Evolutionary conservation across 2,329 filamentous ascomycete species (phyloP).

Genomic region (Metarhizium sp.): DNA sequence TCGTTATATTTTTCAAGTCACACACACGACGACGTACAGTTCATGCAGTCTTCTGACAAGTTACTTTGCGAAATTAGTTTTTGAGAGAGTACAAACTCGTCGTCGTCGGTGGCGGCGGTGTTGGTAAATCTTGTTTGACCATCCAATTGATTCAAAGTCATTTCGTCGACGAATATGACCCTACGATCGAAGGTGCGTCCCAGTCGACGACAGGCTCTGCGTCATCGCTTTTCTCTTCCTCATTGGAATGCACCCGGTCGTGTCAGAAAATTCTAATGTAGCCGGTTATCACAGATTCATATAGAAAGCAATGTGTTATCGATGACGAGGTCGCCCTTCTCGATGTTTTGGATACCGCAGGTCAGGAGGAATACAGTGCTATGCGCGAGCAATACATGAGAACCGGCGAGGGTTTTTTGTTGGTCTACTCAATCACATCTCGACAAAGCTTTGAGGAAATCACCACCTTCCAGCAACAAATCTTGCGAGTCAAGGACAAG

Average conservation of each 20-base stretch:
- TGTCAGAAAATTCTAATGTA: background rate
- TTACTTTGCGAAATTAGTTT: conserved; percentile 44
- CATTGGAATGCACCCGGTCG: background rate
- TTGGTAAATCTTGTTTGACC: conserved; percentile 97
- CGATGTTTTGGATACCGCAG: conserved; percentile 95
- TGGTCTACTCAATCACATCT: conserved; percentile 97
- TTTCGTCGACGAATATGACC: conserved; percentile 99
- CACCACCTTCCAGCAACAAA: conserved; percentile 97
- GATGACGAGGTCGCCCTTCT: conserved; percentile 96
- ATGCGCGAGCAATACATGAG: conserved; percentile 99
- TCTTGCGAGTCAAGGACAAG: conserved; percentile 97
- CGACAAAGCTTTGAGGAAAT: conserved; percentile 98
- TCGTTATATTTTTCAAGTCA: background rate
- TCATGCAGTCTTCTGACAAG: background rate
- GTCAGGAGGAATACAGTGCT: conserved; percentile 97
- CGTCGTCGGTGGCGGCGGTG: conserved; percentile 93
- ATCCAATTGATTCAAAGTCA: conserved; percentile 94
- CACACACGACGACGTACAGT: background rate
- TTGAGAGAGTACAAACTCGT: conserved; percentile 92
- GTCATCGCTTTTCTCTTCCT: background rate
- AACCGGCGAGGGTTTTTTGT: conserved; percentile 92
- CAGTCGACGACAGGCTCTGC: background rate
- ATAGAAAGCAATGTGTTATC: conserved; percentile 99
- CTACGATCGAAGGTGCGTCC: conserved; percentile 83
- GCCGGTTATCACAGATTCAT: conserved; percentile 61